Evolutionary conservation across 1,284 basidiomycete species (phyloP).

Genomic region (Tremellales sp.): DNA sequence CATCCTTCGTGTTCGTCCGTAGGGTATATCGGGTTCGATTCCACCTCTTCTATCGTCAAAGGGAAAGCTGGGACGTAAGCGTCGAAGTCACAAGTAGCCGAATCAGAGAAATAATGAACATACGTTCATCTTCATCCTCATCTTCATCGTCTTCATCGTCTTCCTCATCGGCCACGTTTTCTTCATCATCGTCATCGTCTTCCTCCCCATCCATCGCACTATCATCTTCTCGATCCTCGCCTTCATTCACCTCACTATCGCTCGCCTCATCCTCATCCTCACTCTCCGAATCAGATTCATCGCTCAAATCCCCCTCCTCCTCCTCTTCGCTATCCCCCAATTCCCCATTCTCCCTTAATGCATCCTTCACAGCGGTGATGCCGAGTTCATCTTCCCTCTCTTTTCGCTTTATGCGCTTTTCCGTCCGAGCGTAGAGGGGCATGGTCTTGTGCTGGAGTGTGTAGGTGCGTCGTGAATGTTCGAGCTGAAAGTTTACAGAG

Average conservation of each 20-base stretch:
- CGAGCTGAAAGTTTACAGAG: no score
- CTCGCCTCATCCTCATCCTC: conserved; percentile 14
- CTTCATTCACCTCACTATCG: conserved; percentile 26
- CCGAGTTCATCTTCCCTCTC: conserved; percentile 67
- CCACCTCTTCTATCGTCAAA: conserved; percentile 60
- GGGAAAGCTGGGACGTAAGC: conserved; percentile 40
- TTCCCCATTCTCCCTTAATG: conserved; percentile 63
- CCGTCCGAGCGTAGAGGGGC: conserved; percentile 73
- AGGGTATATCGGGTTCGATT: conserved; percentile 60
- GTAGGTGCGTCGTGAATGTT: no score
- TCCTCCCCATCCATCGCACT: conserved; percentile 44
- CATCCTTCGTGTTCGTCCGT: conserved; percentile 49
- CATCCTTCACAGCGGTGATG: conserved; percentile 54
- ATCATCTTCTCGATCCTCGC: conserved; percentile 35
- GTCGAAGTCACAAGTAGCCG: background rate
- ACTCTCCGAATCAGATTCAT: conserved; percentile 13
- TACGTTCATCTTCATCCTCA: background rate
- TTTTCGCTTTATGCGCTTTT: conserved; percentile 62
- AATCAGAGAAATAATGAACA: background rate
- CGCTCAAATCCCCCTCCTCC: conserved; percentile 8
- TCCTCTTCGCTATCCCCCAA: conserved; percentile 43
- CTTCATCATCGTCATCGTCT: conserved; percentile 10
- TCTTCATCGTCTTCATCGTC: conserved; percentile 6
- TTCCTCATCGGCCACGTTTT: conserved; percentile 2
- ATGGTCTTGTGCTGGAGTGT: no score